Evolutionary conservation across 108 stramenopile species (phyloP).

Genomic region (Conticribra guillardii): DNA sequence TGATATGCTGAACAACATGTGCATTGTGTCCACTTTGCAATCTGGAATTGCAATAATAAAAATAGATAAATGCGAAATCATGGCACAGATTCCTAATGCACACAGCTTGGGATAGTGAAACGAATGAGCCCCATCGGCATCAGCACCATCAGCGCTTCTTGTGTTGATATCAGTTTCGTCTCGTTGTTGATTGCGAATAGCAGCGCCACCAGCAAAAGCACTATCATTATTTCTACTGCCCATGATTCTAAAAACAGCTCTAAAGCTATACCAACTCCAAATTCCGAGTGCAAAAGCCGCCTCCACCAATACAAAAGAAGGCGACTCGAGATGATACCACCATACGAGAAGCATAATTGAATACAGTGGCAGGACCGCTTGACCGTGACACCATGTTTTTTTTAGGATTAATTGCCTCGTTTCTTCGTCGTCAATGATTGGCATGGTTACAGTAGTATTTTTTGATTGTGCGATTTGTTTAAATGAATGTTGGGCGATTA

Average conservation of each 20-base stretch:
- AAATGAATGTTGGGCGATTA: too few species aligned
- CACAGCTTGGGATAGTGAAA: conserved; percentile 11
- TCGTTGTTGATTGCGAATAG: neutral
- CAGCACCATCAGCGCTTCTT: too few species aligned
- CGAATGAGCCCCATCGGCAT: too few species aligned
- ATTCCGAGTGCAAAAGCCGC: conserved; percentile 19
- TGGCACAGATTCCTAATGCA: conserved; percentile 7
- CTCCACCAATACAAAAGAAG: conserved; percentile 12
- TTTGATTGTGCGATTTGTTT: too few species aligned
- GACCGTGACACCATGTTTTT: conserved; percentile 51
- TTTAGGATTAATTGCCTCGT: conserved; percentile 30
- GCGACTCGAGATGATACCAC: conserved; percentile 16
- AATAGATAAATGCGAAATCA: conserved; percentile 19
- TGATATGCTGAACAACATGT: conserved; percentile 32
- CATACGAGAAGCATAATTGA: conserved; percentile 20
- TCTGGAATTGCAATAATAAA: conserved; percentile 14
- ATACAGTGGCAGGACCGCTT: conserved; percentile 27
- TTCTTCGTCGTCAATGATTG: conserved; percentile 34
- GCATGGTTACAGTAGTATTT: too few species aligned
- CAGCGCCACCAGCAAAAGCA: neutral
- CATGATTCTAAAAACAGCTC: neutral
- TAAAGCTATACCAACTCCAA: conserved; percentile 35
- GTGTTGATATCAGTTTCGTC: too few species aligned
- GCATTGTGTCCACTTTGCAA: conserved; percentile 8
- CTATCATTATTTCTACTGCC: neutral